phyloP scores from a whole-genome alignment of 208 protist genomes.

The Wallacemonas sp. region DNA sequence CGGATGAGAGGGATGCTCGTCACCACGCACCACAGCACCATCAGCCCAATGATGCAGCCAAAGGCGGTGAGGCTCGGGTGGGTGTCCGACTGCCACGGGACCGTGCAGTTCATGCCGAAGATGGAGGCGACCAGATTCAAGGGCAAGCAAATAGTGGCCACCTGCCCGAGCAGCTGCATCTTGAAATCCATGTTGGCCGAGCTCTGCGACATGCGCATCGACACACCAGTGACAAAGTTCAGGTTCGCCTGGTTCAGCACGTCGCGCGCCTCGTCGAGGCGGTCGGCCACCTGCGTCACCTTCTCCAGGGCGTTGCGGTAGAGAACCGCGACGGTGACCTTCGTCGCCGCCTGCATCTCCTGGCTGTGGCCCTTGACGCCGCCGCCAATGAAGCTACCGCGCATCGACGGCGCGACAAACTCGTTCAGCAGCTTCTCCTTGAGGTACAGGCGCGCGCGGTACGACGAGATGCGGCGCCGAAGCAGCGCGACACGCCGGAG shows the following conservation, averaged over 20 bases:
- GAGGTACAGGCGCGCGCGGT: slow-evolving; percentile 57
- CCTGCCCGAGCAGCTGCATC: slow-evolving; percentile 76
- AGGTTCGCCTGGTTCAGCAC: slow-evolving; percentile 85
- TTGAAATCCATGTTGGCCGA: slow-evolving; percentile 83
- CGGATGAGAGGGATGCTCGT: slow-evolving; percentile 64
- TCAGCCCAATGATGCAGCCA: slow-evolving; percentile 56
- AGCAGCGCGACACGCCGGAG: slow-evolving; percentile 77
- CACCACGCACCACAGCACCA: slow-evolving; percentile 62
- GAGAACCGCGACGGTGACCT: slow-evolving; percentile 27
- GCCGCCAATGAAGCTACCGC: slow-evolving; percentile 56
- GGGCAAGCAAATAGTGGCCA: slow-evolving; percentile 83
- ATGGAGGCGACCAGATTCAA: slow-evolving; percentile 83
- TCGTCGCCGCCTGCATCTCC: slow-evolving; percentile 25
- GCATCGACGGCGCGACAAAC: slow-evolving; percentile 70
- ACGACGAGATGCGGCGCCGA: slow-evolving; percentile 70
- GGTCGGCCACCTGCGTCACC: slow-evolving; percentile 60
- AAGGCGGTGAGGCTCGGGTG: slow-evolving; percentile 65
- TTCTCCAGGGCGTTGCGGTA: slow-evolving; percentile 66
- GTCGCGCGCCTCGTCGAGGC: slow-evolving; percentile 79
- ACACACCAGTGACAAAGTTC: slow-evolving; percentile 83
- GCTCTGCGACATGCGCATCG: slow-evolving; percentile 88
- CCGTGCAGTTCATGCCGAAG: slow-evolving; percentile 92
- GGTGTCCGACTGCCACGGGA: slow-evolving; percentile 70
- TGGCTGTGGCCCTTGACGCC: slow-evolving; percentile 13
- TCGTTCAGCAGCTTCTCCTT: slow-evolving; percentile 83